Percentiles rank a stretch among this genome's conserved stretches.
Conservation (phyloP, 352 stramenopile species). For the Pilasporangium apinafurcum region DNA sequence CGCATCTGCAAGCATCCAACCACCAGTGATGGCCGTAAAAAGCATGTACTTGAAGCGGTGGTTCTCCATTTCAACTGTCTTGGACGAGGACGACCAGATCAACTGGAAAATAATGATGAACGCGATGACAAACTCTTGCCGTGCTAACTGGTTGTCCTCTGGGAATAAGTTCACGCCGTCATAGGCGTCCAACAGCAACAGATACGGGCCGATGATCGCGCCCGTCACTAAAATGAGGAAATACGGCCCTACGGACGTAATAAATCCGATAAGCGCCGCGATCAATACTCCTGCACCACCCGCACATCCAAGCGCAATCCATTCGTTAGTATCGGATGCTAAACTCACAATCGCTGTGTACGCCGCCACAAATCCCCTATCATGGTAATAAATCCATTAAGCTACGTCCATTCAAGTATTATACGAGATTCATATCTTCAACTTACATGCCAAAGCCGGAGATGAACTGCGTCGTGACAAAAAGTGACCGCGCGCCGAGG, state of each 20-base stretch:
- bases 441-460: conserved; percentile 83
- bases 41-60: conserved; percentile 87
- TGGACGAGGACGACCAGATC: conserved; percentile 69
- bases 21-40: conserved; percentile 63
- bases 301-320: conserved; percentile 56
- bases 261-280: conserved; percentile 62
- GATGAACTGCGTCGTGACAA: conserved; percentile 74
- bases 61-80: conserved; percentile 80
- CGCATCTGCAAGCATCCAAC: conserved; percentile 72
- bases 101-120: conserved; percentile 87
- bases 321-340: conserved; percentile 57
- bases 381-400: neutral
- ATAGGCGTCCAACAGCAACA: conserved; percentile 74
- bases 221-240: conserved; percentile 63
- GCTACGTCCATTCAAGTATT: neutral
- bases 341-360: conserved; percentile 66
- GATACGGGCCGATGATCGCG: conserved; percentile 59
- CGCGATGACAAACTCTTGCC: conserved; percentile 83
- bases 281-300: conserved; percentile 60
- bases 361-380: conserved; percentile 59
- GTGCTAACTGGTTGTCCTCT: conserved; percentile 64
- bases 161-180: conserved; percentile 65
- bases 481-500: conserved; percentile 78
- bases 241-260: conserved; percentile 65
- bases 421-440: neutral